Evolutionary conservation across 345 rosid species (phyloP).

Genomic region (Linum trigynum): DNA sequence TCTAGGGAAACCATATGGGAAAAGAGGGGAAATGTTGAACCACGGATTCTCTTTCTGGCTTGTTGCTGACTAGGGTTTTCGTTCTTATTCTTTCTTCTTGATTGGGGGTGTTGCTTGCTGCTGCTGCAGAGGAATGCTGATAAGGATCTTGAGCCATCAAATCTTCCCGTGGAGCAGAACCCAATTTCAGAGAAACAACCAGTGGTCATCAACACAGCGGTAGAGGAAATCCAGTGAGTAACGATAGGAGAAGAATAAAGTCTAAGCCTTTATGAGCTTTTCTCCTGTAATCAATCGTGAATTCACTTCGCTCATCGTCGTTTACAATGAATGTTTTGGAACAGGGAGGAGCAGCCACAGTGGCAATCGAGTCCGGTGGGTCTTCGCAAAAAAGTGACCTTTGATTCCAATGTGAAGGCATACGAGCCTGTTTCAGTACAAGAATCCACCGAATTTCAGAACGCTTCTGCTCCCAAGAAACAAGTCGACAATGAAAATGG

Average conservation of each 20-base stretch:
- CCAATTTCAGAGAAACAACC: slow-evolving; percentile 14
- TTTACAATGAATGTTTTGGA: slow-evolving; percentile 5
- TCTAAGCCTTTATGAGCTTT: not conserved
- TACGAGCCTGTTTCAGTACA: slow-evolving; percentile 44
- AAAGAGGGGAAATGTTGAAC: too few relatives aligned
- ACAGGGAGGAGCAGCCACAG: slow-evolving; percentile 36
- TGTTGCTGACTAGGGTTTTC: too few relatives aligned
- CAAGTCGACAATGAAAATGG: slow-evolving; percentile 19
- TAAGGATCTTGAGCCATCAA: slow-evolving; percentile 19
- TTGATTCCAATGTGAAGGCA: slow-evolving; percentile 53
- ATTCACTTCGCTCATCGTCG: not conserved
- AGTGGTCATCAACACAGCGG: slow-evolving; percentile 14
- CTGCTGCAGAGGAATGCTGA: slow-evolving; percentile 31
- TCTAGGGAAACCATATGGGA: too few relatives aligned
- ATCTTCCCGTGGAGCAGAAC: slow-evolving; percentile 23
- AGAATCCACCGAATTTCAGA: slow-evolving; percentile 27
- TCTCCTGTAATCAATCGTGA: not conserved
- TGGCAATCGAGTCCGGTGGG: slow-evolving; percentile 27
- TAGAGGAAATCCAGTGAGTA: slow-evolving; percentile 35
- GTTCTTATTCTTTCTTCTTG: too few relatives aligned
- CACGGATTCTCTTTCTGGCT: too few relatives aligned
- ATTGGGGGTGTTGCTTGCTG: not conserved
- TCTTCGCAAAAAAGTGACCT: slow-evolving; percentile 65
- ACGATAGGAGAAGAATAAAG: not conserved
- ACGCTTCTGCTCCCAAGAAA: slow-evolving; percentile 14